A percentile compares a stretch with the other conserved stretches of the same genome.
These are phyloP conservation scores for Sequoiadendron giganteum DNA, from an alignment of 75 land plant species.

Conservation along the genomic window DNA sequence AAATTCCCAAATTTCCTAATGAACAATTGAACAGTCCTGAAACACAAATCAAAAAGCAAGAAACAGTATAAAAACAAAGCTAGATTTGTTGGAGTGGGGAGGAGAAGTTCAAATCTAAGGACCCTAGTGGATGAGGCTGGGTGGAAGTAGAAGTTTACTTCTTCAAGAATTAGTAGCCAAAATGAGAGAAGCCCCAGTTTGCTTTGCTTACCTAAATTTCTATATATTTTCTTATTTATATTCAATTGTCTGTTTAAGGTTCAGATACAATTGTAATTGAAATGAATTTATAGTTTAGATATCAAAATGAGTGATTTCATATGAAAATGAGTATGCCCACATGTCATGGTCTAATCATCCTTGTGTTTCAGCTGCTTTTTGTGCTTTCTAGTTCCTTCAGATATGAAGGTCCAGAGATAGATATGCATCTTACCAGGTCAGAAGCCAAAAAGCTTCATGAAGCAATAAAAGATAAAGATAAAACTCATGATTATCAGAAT, in stretches of 20 bases:
- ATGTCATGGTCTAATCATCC: not conserved
- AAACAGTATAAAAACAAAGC: no score
- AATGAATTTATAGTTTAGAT: not conserved
- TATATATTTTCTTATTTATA: no score
- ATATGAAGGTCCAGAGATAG: constrained; percentile 55
- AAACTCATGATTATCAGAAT: constrained; percentile 28
- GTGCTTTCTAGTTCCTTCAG: constrained; percentile 57
- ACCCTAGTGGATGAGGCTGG: no score
- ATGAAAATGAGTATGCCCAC: not conserved
- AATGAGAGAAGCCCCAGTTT: not conserved
- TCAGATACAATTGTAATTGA: not conserved
- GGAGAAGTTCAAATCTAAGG: no score
- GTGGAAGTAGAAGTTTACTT: no score
- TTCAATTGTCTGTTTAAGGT: not conserved
- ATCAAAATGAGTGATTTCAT: not conserved
- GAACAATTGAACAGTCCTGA: no score
- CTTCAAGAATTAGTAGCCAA: not conserved
- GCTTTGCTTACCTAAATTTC: not conserved
- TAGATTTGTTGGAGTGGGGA: no score
- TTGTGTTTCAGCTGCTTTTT: constrained; percentile 57
- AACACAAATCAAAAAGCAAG: no score
- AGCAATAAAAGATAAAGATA: constrained; percentile 30
- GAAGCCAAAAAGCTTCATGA: constrained; percentile 67
- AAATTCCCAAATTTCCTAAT: no score
- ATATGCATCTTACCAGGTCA: constrained; percentile 52